Conservation (phyloP, 768 basidiomycete genomes). For the Leccinum variicolor region DNA sequence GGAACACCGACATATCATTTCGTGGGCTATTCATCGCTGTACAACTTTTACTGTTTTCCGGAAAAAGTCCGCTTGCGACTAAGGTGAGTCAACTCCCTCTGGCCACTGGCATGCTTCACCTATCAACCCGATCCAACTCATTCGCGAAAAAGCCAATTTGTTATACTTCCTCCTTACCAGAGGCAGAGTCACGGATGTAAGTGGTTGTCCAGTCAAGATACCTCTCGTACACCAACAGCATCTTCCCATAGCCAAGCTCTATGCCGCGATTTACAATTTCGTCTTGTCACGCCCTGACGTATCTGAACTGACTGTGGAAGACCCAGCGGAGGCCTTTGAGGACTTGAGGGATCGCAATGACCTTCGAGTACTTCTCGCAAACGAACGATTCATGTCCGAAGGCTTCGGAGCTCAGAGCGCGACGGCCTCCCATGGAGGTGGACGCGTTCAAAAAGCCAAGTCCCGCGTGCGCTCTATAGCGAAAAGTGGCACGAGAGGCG, state of each 20-base stretch:
- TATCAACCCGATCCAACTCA: not conserved
- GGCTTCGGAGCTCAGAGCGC: constrained; percentile 48
- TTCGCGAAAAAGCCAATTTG: constrained; percentile 72
- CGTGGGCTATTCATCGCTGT: constrained; percentile 89
- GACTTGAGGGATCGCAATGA: constrained; percentile 94
- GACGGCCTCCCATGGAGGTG: constrained; percentile 46
- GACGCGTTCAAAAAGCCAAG: constrained; percentile 38
- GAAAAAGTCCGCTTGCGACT: constrained; percentile 84
- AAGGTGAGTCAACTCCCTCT: constrained; percentile 49
- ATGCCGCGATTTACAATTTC: constrained; percentile 80
- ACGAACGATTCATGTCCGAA: constrained; percentile 67
- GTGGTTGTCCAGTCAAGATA: constrained; percentile 22
- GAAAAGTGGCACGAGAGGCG: constrained; percentile 22
- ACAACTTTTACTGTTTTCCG: constrained; percentile 95
- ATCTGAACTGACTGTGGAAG: constrained; percentile 95
- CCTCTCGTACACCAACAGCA: not conserved
- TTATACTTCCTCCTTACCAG: constrained; percentile 90
- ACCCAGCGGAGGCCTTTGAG: constrained; percentile 97
- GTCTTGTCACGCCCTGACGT: constrained; percentile 62
- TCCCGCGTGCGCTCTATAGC: constrained; percentile 32
- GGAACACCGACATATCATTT: constrained; percentile 78
- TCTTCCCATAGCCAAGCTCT: constrained; percentile 66
- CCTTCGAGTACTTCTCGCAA: constrained; percentile 67
- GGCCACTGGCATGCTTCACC: not conserved
- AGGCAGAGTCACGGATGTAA: constrained; percentile 86